Base-by-base conservation (phyloP, 805 yeast genomes). In the Diddensiella santjacobensis region DNA sequence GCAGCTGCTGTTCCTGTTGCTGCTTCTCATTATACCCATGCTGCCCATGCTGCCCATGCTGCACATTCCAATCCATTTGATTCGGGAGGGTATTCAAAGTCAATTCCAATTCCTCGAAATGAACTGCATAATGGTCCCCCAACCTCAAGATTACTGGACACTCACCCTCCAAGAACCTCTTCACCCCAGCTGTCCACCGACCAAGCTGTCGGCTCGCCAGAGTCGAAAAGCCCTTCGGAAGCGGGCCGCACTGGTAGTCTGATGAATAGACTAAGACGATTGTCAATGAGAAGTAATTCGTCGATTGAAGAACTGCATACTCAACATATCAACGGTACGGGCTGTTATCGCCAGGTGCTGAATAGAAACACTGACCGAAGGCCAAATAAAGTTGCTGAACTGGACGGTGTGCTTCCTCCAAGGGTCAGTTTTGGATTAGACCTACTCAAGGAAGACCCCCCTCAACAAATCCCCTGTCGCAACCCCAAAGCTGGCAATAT, bases 391-490 rank as follows among this genome's bases (percentile, higher is more conserved):
- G 40, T 54, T n/a, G 31, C 47, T 5, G 52, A 54, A 36, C 41
- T 56, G 13, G 45, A 44, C 13, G 50, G 45, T 8, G 50, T 45
- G 4, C 42, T 56, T 20, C 68, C 86, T 62, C 74, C 78, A 54
- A 71, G 90, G 52, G 96, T 88, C 3, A 75, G 80, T 0, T 90
- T 90, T 65, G 88, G 93, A 0, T 73, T 87, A 3, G 85, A 85
- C 44, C 79, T 83, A 45, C 77, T 88, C 52, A 74, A 73, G 0
- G 73, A 72, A 52, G 96, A 90, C 64, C 97, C 97, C 1, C 96
- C 96, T 1, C 97, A 90, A 61, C 96, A 89, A 62, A 85, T 90
- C 52, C 97, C 97, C 1, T 84, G 95, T 1, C 71, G 95, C 60
- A 76, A 74, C 51, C 96, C 97, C 4, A 73, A 83, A 55, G 74